Conservation (phyloP, 768 basidiomycete genomes). For the Suillus americanus region DNA sequence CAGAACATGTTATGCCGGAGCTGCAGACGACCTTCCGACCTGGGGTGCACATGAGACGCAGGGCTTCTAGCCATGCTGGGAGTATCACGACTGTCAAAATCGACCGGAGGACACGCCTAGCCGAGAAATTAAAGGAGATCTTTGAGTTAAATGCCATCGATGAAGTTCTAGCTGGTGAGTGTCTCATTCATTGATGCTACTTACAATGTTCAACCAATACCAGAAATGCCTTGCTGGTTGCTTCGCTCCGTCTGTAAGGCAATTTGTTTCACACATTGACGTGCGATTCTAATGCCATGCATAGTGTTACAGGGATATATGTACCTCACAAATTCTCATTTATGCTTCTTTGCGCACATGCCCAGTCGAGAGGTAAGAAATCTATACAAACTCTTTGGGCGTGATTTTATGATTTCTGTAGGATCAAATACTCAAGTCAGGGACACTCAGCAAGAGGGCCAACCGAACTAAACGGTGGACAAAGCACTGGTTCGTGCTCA, state of each 20-base stretch:
- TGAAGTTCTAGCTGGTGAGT: constrained; percentile 81
- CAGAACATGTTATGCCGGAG: constrained; percentile 1
- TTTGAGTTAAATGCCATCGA: constrained; percentile 80
- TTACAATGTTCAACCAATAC: constrained; percentile 11
- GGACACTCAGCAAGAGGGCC: constrained; percentile 83
- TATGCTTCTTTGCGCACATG: constrained; percentile 98
- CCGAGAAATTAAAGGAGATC: constrained; percentile 86
- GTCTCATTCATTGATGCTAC: not conserved
- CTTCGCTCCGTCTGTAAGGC: constrained; percentile 84
- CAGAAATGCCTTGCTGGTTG: constrained; percentile 94
- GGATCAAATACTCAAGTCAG: constrained; percentile 94
- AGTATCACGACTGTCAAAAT: constrained; percentile 75
- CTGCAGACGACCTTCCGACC: constrained; percentile 15
- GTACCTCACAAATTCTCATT: constrained; percentile 89
- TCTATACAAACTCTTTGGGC: not conserved
- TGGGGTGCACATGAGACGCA: constrained; percentile 22
- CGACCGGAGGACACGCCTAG: constrained; percentile 69
- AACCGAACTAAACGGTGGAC: constrained; percentile 89
- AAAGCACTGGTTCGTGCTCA: constrained; percentile 95
- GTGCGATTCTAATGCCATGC: constrained; percentile 7
- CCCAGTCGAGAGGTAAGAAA: constrained; percentile 76
- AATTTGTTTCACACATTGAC: not conserved
- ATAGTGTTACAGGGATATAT: constrained; percentile 95
- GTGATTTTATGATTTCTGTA: constrained; percentile 32
- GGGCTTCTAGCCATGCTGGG: constrained; percentile 42